Evolutionary conservation across 768 basidiomycete species (phyloP).

Genomic region (Agrocybe chaxingu): DNA sequence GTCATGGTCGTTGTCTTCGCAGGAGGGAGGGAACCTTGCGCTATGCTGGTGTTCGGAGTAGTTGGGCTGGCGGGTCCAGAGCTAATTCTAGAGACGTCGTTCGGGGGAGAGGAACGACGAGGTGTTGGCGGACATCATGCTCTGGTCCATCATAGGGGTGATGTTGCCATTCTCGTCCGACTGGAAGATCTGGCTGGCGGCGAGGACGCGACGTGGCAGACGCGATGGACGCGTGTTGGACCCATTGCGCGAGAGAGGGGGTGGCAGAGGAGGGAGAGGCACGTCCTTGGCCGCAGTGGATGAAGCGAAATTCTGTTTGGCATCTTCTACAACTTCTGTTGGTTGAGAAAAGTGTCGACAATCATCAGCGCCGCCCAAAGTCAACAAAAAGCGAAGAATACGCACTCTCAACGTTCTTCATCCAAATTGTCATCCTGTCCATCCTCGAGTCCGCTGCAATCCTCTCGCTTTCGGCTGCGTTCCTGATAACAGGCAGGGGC

Average conservation of each 20-base stretch:
- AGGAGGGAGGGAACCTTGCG: slow-evolving; percentile 4
- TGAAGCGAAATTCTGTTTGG: slow-evolving; percentile 69
- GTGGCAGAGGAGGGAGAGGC: slow-evolving; percentile 60
- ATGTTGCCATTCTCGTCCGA: slow-evolving; percentile 39
- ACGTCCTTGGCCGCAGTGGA: slow-evolving; percentile 40
- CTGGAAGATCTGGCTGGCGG: slow-evolving; percentile 69
- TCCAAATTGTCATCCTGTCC: slow-evolving; percentile 81
- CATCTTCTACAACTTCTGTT: slow-evolving; percentile 79
- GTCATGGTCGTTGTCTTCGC: slow-evolving; percentile 8
- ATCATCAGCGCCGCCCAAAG: slow-evolving; percentile 1
- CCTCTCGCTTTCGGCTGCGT: slow-evolving; percentile 50
- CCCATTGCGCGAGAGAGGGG: slow-evolving; percentile 51
- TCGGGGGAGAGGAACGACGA: slow-evolving; percentile 26
- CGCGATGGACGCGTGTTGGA: slow-evolving; percentile 49
- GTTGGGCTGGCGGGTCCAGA: slow-evolving; percentile 13
- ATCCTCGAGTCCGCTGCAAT: slow-evolving; percentile 49
- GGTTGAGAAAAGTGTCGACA: slow-evolving; percentile 9
- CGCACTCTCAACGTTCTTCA: slow-evolving; percentile 80
- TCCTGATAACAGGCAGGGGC: slow-evolving; percentile 49
- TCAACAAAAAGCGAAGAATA: slow-evolving; percentile 12
- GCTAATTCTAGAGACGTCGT: slow-evolving; percentile 20
- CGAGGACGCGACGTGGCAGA: slow-evolving; percentile 58
- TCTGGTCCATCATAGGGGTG: slow-evolving; percentile 28
- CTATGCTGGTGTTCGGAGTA: slow-evolving; percentile 5
- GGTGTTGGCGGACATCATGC: slow-evolving; percentile 29